A percentile compares a stretch with the other conserved stretches of the same genome.
These are phyloP conservation scores for Apiospora marii DNA, from an alignment of 2,329 filamentous ascomycete genomes.

Conservation along the genomic window DNA sequence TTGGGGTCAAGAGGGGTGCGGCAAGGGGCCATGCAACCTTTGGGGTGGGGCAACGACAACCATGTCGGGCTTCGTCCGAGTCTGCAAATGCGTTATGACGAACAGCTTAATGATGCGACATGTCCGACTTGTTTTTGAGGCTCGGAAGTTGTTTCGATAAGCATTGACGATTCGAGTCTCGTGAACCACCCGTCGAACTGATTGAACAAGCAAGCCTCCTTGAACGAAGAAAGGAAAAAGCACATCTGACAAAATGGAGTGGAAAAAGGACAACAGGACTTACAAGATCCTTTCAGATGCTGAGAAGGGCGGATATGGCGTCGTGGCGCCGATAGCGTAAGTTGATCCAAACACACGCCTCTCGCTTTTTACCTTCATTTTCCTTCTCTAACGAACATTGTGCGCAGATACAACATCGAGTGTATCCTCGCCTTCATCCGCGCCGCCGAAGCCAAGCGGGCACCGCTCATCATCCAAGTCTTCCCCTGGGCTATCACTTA, in stretches of 20 bases:
- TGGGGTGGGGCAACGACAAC: not conserved
- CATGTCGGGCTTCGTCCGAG: not conserved
- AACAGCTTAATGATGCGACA: not conserved
- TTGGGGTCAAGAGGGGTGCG: conserved; percentile 3
- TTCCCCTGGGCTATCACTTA: conserved; percentile 76
- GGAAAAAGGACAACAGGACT: conserved; percentile 48
- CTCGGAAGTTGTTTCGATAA: not conserved
- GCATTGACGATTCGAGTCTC: not conserved
- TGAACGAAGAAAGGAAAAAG: not conserved
- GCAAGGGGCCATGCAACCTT: not conserved
- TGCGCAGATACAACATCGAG: conserved; percentile 69
- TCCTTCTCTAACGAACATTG: not conserved
- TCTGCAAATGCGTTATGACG: not conserved
- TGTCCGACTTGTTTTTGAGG: not conserved
- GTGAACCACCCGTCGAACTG: not conserved
- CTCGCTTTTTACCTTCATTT: too few relatives aligned
- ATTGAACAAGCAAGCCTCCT: not conserved
- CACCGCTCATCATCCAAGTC: conserved; percentile 71
- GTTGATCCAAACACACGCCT: too few relatives aligned
- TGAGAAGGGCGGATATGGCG: conserved; percentile 61
- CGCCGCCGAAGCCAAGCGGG: conserved; percentile 60
- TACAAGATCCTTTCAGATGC: conserved; percentile 61
- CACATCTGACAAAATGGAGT: conserved; percentile 27
- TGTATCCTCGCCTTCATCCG: conserved; percentile 61
- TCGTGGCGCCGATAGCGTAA: conserved; percentile 59